Evolutionary conservation across 2,329 filamentous ascomycete genomes (phyloP).

Genomic region (Aphanocladium album): DNA sequence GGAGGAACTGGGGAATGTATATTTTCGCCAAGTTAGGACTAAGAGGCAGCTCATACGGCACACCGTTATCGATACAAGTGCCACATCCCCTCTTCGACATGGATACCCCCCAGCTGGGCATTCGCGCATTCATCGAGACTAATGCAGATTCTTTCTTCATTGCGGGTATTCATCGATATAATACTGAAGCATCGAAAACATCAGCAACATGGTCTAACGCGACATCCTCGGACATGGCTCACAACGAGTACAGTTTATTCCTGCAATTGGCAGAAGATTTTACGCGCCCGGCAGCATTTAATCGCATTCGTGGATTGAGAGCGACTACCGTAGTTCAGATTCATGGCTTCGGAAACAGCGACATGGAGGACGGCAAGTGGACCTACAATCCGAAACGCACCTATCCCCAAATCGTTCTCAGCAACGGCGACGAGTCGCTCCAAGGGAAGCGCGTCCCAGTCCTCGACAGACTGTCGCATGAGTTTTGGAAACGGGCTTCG

Average conservation of each 20-base stretch:
- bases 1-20: conserved; percentile 8
- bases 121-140: conserved; percentile 5
- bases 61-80: conserved; percentile 4
- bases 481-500: background rate
- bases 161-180: conserved; percentile 3
- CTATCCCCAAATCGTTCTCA: conserved; percentile 6
- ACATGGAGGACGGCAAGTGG: conserved; percentile 5
- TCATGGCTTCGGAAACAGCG: conserved; percentile 6
- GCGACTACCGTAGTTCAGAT: background rate
- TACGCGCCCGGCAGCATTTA: background rate
- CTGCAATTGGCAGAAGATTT: conserved; percentile 4
- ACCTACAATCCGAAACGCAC: conserved; percentile 3
- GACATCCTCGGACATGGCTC: conserved; percentile 5
- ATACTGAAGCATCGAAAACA: background rate
- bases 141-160: conserved; percentile 8
- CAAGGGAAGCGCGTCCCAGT: conserved; percentile 2
- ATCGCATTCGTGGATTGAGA: background rate
- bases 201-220: background rate
- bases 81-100: conserved; percentile 9
- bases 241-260: conserved; percentile 10
- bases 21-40: conserved; percentile 2
- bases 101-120: conserved; percentile 2
- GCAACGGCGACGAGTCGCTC: background rate
- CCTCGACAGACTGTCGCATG: background rate
- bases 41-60: background rate